These are phyloP conservation scores for Phaeoacremonium minimum DNA, from an alignment of 2,329 filamentous ascomycete genomes.

Conservation along the genomic window DNA sequence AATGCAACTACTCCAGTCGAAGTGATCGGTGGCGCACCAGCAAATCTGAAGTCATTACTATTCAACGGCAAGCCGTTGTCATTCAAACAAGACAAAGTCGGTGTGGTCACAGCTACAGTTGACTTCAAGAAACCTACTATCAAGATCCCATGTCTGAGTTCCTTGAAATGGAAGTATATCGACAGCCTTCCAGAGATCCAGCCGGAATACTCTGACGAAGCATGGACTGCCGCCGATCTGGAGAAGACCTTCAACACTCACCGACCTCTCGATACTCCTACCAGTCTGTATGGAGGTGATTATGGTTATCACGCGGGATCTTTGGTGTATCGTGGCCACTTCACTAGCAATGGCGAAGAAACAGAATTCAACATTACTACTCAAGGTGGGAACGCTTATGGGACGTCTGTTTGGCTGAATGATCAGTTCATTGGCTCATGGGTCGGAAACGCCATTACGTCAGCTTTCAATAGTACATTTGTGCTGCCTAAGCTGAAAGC, in stretches of 20 bases:
- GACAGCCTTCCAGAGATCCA: constrained; percentile 69
- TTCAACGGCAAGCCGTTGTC: constrained; percentile 41
- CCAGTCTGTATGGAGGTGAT: constrained; percentile 63
- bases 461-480: too few species aligned
- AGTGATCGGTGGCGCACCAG: constrained; percentile 57
- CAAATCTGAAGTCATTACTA: too few species aligned
- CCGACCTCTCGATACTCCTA: constrained; percentile 54
- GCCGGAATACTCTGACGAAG: constrained; percentile 60
- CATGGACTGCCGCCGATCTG: constrained; percentile 59
- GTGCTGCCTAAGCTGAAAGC: too few species aligned
- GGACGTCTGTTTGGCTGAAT: constrained; percentile 65
- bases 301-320: constrained; percentile 71
- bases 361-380: constrained; percentile 51
- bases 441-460: too few species aligned
- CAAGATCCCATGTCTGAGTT: constrained; percentile 51
- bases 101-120: constrained; percentile 39
- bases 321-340: constrained; percentile 66
- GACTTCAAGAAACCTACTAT: constrained; percentile 45
- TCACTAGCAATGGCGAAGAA: constrained; percentile 59
- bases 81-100: constrained; percentile 38
- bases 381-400: constrained; percentile 65
- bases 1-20: constrained; percentile 66
- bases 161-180: constrained; percentile 63
- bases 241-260: constrained; percentile 55
- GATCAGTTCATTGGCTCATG: too few species aligned